Percentiles rank a stretch among this genome's conserved stretches.
Evolutionary conservation across 164 flowering plant genomes (phyloP).

Genomic region (Vitis amurensis): DNA sequence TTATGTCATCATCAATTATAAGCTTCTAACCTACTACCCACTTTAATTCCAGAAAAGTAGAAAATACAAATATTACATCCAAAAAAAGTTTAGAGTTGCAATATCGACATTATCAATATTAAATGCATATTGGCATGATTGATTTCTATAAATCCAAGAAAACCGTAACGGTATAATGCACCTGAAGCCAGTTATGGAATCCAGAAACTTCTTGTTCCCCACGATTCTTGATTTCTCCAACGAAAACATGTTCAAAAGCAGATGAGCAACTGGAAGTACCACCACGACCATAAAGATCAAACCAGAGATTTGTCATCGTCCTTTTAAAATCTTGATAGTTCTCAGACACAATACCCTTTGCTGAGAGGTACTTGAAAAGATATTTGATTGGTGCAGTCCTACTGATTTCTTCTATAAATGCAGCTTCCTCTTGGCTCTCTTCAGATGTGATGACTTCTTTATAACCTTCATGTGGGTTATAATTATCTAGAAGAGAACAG

Average conservation of each 20-base stretch:
- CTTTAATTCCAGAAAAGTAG: no score
- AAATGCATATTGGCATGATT: not conserved
- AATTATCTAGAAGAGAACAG: constrained; percentile 86
- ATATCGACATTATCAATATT: no score
- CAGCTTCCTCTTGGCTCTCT: constrained; percentile 85
- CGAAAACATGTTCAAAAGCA: constrained; percentile 98
- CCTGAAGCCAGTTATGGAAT: constrained; percentile 99
- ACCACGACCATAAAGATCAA: constrained; percentile 82
- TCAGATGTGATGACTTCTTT: constrained; percentile 75
- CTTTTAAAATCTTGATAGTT: constrained; percentile 64
- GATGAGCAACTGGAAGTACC: constrained; percentile 81
- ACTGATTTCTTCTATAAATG: constrained; percentile 92
- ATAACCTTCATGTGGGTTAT: constrained; percentile 77
- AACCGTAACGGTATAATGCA: constrained; percentile 9
- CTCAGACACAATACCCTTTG: constrained; percentile 51
- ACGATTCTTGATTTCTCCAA: constrained; percentile 84
- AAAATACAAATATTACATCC: no score
- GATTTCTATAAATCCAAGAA: not conserved
- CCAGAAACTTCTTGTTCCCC: constrained; percentile 85
- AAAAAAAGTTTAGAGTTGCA: no score
- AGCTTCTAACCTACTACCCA: no score
- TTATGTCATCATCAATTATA: no score
- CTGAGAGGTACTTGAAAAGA: constrained; percentile 73
- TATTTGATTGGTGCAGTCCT: constrained; percentile 92
- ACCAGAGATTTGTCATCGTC: constrained; percentile 73